These are phyloP conservation scores for Tylopilus rubrobrunneus DNA, from an alignment of 768 basidiomycete species.

Conservation along the genomic window DNA sequence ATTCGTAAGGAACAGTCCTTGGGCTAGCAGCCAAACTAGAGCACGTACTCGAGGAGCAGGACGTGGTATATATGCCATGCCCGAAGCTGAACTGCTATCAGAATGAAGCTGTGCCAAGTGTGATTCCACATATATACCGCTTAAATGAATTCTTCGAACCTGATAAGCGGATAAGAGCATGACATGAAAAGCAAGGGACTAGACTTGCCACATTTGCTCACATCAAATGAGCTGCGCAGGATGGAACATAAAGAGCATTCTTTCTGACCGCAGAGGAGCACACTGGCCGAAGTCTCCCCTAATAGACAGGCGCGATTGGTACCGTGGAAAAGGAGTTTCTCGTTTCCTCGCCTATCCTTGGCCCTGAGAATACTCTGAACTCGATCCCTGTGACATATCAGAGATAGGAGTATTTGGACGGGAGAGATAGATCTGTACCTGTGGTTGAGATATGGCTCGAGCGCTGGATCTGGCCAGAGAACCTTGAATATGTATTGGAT, in stretches of 20 bases:
- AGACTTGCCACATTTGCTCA: slow-evolving; percentile 51
- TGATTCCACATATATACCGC: slow-evolving; percentile 28
- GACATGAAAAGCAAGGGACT: neutral
- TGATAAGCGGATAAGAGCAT: slow-evolving; percentile 22
- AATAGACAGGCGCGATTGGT: slow-evolving; percentile 55
- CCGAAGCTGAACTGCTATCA: slow-evolving; percentile 47
- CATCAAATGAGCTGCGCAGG: slow-evolving; percentile 56
- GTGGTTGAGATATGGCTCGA: slow-evolving; percentile 45
- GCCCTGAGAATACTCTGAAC: slow-evolving; percentile 27
- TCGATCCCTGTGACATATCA: slow-evolving; percentile 16
- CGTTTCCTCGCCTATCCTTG: slow-evolving; percentile 39
- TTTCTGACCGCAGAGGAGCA: slow-evolving; percentile 45
- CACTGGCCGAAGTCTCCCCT: slow-evolving; percentile 47
- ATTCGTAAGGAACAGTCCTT: slow-evolving; percentile 2
- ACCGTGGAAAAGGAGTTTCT: slow-evolving; percentile 66
- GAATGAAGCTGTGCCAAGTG: neutral
- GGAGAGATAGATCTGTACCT: slow-evolving; percentile 32
- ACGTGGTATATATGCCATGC: slow-evolving; percentile 63
- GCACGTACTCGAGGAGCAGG: slow-evolving; percentile 60
- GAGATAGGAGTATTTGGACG: slow-evolving; percentile 11
- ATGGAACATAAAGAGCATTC: slow-evolving; percentile 56
- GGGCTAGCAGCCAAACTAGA: neutral
- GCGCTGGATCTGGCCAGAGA: slow-evolving; percentile 39
- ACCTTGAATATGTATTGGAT: slow-evolving; percentile 51
- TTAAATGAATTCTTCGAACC: slow-evolving; percentile 56